phyloP scores from a whole-genome alignment of 2,329 filamentous ascomycete genomes.

The Fusarium sp. region DNA sequence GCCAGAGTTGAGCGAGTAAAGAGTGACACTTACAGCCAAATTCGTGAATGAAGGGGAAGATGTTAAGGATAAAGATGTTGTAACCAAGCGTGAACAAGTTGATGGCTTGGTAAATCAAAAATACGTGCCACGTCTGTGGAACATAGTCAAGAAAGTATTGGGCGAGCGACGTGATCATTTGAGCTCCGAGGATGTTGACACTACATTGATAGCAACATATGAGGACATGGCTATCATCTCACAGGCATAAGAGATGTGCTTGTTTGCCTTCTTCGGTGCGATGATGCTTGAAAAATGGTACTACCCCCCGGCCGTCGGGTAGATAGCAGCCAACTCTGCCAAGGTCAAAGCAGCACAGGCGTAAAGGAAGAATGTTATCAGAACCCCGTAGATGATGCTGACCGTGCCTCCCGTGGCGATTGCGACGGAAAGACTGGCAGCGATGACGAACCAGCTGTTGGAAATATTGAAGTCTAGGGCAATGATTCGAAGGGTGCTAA shows the following conservation, averaged over 20 bases:
- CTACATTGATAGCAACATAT: background rate
- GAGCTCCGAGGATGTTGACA: background rate
- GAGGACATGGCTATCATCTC: background rate
- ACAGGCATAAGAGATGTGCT: background rate
- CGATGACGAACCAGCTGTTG: slow-evolving; percentile 44
- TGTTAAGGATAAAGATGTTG: slow-evolving; percentile 25
- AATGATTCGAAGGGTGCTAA: background rate
- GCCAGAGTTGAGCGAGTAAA: background rate
- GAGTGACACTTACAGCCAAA: slow-evolving; percentile 12
- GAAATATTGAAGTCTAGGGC: slow-evolving; percentile 32
- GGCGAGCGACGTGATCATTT: slow-evolving; percentile 15
- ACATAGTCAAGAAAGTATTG: slow-evolving; percentile 11
- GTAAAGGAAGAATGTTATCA: slow-evolving; percentile 18
- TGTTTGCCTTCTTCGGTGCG: background rate
- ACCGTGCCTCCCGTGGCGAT: slow-evolving; percentile 26
- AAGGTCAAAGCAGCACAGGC: slow-evolving; percentile 44
- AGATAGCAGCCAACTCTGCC: slow-evolving; percentile 52
- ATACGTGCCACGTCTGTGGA: slow-evolving; percentile 16
- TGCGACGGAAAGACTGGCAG: slow-evolving; percentile 26
- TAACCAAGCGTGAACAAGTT: slow-evolving; percentile 16
- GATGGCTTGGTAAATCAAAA: slow-evolving; percentile 18
- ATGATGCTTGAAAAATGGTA: slow-evolving; percentile 34
- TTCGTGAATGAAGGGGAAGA: slow-evolving; percentile 20
- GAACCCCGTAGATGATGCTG: slow-evolving; percentile 43
- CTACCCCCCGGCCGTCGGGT: slow-evolving; percentile 54